A percentile compares a stretch with the other conserved stretches of the same genome.
These are phyloP conservation scores for Alternaria alternata DNA, from an alignment of 2,329 filamentous ascomycete species.

Conservation along the genomic window DNA sequence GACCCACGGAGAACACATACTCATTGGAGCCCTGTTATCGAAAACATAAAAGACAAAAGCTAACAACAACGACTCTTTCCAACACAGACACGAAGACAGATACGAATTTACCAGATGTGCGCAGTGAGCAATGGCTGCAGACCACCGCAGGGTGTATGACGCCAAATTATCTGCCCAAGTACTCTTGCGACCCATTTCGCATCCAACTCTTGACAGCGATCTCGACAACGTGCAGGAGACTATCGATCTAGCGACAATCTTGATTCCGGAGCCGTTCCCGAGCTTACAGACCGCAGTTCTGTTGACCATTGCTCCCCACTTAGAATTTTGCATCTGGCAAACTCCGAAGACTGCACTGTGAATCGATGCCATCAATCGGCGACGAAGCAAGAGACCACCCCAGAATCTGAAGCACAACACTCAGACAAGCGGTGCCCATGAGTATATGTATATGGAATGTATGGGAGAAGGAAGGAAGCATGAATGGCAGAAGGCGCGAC, in stretches of 20 bases:
- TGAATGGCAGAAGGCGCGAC: neutral
- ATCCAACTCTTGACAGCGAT: neutral
- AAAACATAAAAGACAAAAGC: neutral
- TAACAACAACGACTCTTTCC: neutral
- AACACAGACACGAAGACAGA: neutral
- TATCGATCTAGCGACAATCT: fast-evolving
- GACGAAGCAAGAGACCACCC: neutral
- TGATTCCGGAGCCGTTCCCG: too few relatives aligned
- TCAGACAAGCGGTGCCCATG: fast-evolving
- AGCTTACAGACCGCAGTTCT: neutral
- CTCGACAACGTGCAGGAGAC: too few relatives aligned
- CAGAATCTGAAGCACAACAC: fast-evolving
- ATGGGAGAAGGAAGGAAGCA: neutral
- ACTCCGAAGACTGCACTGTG: neutral
- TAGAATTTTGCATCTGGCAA: neutral
- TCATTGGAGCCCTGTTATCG: neutral
- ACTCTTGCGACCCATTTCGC: neutral
- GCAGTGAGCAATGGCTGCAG: neutral
- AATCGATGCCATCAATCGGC: neutral
- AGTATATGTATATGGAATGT: neutral
- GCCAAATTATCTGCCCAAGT: neutral
- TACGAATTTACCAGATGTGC: neutral
- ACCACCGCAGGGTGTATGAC: neutral
- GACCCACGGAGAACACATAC: too few relatives aligned
- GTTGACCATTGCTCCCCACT: neutral